Percentiles rank a stretch among this genome's conserved stretches.
Conservation (phyloP, 108 stramenopile species). For the Fragilaria radians region DNA sequence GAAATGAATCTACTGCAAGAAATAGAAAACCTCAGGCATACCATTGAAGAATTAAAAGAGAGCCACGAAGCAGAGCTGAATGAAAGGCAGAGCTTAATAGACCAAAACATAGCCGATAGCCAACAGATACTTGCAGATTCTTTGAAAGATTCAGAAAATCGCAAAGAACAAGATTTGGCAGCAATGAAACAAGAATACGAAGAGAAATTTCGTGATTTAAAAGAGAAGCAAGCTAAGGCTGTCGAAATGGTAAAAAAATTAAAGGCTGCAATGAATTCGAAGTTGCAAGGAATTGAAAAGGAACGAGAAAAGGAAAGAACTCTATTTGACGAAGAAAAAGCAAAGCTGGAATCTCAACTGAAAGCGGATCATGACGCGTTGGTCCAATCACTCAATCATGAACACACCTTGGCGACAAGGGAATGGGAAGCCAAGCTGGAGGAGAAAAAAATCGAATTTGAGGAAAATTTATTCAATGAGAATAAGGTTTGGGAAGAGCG, state of each 20-base stretch:
- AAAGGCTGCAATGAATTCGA: conserved; percentile 29
- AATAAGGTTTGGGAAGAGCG: conserved; percentile 1
- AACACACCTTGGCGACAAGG: background rate
- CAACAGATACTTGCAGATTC: background rate
- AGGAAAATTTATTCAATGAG: conserved; percentile 3
- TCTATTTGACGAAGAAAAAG: background rate
- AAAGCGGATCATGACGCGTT: background rate
- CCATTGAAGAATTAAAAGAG: too few species aligned
- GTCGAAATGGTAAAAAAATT: conserved; percentile 37
- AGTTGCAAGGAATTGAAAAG: background rate
- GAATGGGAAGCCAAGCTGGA: background rate
- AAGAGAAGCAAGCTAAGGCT: conserved; percentile 32
- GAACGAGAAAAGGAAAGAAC: background rate
- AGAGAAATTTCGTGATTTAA: conserved; percentile 11
- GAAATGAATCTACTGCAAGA: too few species aligned
- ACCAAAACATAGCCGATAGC: conserved; percentile 1
- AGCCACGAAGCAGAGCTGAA: too few species aligned
- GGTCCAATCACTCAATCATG: background rate
- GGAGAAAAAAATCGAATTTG: background rate
- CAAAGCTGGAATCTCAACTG: background rate
- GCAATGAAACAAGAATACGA: conserved; percentile 5
- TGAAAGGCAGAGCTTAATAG: background rate
- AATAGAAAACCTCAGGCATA: too few species aligned
- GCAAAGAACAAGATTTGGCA: conserved; percentile 1
- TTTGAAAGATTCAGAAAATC: background rate